Evolutionary conservation across 495 filamentous ascomycete genomes (phyloP), one percentile per base, ranked within the genome.

Genomic region (Lentithecium fluviatile): DNA sequence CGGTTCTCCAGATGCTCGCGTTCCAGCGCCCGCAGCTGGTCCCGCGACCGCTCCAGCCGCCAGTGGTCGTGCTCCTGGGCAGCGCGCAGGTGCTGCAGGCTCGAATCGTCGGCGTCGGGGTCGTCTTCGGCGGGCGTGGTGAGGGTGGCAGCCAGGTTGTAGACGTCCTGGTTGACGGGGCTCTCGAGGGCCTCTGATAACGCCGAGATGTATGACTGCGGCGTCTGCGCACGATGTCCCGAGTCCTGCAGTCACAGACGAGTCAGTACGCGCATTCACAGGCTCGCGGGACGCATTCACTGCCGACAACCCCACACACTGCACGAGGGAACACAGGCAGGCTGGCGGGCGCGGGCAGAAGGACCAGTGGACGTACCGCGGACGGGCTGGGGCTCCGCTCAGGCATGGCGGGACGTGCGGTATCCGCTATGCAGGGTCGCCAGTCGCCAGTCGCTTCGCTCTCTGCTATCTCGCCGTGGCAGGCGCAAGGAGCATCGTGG

Each of bases 71-170:
- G 69, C 24, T 69, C 40, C 73, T 74, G 2, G 70, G 62, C 62
- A 68, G 76, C 75, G 36, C 83, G 79, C 49, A 85, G 71, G 61
- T 84, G 84, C 70, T 72, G 80, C 53, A 85, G 51, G 63, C 47
- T 57, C 34, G 51, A 46, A 24, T 54, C 76, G 73, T 84, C 77
- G 55, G 78, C 79, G 60, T 79, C 79, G 58, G 84, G 79, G 59
- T 80, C 81, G 62, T 84, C 79, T 61, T 79, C 79, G 38, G 74
- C 71, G 57, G 76, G 73, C 45, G 75, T 75, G 26, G 68, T 74
- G 2, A 79, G 67, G 8, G 78, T 78, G 13, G 75, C 63, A 15
- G 78, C 76, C 45, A 80, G 70, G 54, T 79, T 75, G 37, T 78
- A 75, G 17, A 79, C 75, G 48, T 81, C 74, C 55, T 51, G 56